A percentile compares a stretch with the other conserved stretches of the same genome.
These are phyloP conservation scores for Hypoxylon sp. DNA, from an alignment of 2,329 filamentous ascomycete genomes.

Conservation along the genomic window DNA sequence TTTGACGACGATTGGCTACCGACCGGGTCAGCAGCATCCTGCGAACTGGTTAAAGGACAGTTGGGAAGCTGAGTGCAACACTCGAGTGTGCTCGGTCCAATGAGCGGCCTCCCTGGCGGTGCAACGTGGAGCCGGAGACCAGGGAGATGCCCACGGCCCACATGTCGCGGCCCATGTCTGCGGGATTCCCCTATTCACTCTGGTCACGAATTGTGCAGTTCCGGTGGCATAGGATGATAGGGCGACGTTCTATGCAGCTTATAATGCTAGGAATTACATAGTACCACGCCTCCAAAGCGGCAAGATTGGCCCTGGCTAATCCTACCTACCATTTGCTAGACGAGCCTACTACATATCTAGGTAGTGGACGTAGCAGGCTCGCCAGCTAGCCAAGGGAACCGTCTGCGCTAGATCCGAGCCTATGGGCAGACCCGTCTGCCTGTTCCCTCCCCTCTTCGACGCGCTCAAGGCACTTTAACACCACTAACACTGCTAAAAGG, in stretches of 20 bases:
- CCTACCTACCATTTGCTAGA: neutral
- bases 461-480: neutral
- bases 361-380: no score
- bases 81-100: constrained; percentile 25
- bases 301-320: constrained; percentile 15
- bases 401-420: constrained; percentile 23
- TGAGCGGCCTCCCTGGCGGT: constrained; percentile 18
- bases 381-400: no score
- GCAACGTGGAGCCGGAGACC: constrained; percentile 33
- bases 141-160: constrained; percentile 28
- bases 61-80: constrained; percentile 24
- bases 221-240: neutral
- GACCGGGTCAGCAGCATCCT: constrained; percentile 25
- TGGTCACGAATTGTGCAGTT: neutral
- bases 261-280: constrained; percentile 21
- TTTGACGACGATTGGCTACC: constrained; percentile 36
- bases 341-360: no score
- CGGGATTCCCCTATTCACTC: constrained; percentile 23
- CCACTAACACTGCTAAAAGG: neutral
- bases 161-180: constrained; percentile 28
- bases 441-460: neutral
- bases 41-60: constrained; percentile 16
- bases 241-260: constrained; percentile 13
- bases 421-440: constrained; percentile 15
- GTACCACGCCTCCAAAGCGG: constrained; percentile 7